Base-by-base conservation (phyloP, 495 filamentous ascomycete genomes). In the Penicillium diatomitis region DNA sequence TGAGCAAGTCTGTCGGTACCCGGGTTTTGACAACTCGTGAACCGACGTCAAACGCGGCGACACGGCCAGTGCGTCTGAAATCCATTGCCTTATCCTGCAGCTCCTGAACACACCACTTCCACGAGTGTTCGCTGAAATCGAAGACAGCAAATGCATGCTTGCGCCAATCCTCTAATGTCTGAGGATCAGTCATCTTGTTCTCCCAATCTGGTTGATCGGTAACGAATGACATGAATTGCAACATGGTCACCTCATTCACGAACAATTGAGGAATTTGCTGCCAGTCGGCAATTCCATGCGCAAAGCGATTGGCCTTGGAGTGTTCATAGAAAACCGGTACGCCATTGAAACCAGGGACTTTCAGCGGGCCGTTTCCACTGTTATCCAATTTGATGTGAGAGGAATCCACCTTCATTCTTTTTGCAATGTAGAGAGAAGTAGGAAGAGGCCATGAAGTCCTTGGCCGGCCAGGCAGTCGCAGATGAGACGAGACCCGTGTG, bases 31-130 rank as follows among this genome's bases (percentile, higher is more conserved):
- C 41, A 28, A 51, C 49, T 45, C 49, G 43, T 39, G 49, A 51
- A 37, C 41, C 49, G 11, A 43, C 43, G 46, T 51, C 49, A 51
- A 51, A 46, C 32, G 44, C 49, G 31, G 42, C 42, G 41, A 51
- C 49, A 46, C 46, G 41, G 41, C 43, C 42, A 11, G 41, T 51
- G 42, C 43, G 42, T 45, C 41, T 32, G 49, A 51, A 51, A 36
- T 46, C 41, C 34, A 38, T 46, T 8, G 49, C 49, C 46, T 51
- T 51, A 31, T 46, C 41, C 46, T 32, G 42, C 36, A 51, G 32
- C 43, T 51, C 49, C 36, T 51, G 45, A 30, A 51, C 49, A 51
- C 49, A 51, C 49, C 49, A 51, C 42, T 45, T 35, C 49, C 49
- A 51, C 46, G 49, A 38, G 42, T 12, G 28, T 39, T 51, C 49